Base-by-base conservation (phyloP, 2,329 filamentous ascomycete species). In the Sporothrix brasiliensis region DNA sequence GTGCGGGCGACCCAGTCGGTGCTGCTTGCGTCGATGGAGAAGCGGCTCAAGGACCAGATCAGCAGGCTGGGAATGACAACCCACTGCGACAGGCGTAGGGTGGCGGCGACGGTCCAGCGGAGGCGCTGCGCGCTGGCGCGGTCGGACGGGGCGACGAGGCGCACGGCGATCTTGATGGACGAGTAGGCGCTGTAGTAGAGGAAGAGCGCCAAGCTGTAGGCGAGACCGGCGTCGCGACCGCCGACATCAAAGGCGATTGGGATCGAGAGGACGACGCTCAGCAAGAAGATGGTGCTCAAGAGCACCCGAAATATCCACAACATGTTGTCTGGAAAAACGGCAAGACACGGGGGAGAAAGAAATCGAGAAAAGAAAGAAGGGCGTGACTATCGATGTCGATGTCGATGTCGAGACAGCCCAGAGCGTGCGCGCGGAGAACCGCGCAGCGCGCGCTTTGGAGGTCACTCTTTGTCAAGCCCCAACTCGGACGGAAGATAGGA, bases 221-320 rank as follows among this genome's bases (percentile, higher is more conserved):
- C 94, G 77, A 99, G 86, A 72, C 95, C 95, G 78, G 93, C 97
- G 76, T 95, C 94, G 77, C 93, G 90, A 73, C 95, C 95, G 79
- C 95, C 95, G 77, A 98, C 94, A 87, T 99, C 95, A 83, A 98
- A 98, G 77, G 94, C 92, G 79, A 99, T 90, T 73, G 95, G 95
- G 79, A 99, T 95, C 73, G 93, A 97, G 79, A 98, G 91, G 78
- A 98, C 89, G 80, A 97, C 93, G 82, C 92, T 92, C 81, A 94
- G 87, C 76, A 98, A 89, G 83, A 97, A 98, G 81, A 92, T 82
- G 78, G 90, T 85, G 82, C 92, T 92, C 78, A 92, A 92, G 76
- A 94, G 79, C 79, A 91, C 86, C 79, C 91, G 90, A 81, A 94
- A 88, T 81, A 94, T 85, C 91, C 85, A 87, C 85, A 91, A 93